These are phyloP conservation scores for Athelia sp. DNA, from an alignment of 1,284 basidiomycete genomes.

Conservation along the genomic window DNA sequence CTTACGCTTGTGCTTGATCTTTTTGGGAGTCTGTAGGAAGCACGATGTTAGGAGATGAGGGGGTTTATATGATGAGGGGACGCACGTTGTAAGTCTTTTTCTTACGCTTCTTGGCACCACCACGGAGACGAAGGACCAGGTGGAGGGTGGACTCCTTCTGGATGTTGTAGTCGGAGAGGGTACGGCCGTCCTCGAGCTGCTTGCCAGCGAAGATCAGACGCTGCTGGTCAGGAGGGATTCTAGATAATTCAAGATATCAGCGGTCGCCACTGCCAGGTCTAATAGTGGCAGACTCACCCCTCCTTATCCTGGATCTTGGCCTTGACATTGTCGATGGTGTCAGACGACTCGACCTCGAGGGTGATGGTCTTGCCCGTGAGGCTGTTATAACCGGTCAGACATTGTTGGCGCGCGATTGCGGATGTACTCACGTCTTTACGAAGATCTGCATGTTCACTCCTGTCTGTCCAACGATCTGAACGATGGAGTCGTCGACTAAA, in stretches of 20 bases:
- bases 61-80: slow-evolving; percentile 6
- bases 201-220: slow-evolving; percentile 98
- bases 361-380: slow-evolving; percentile 99
- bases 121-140: slow-evolving; percentile 91
- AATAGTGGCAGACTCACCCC: slow-evolving; percentile 58
- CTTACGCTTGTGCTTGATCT: slow-evolving; percentile 99
- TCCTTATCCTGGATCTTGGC: slow-evolving; percentile 96
- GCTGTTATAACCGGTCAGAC: slow-evolving; percentile 38
- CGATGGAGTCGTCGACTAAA: slow-evolving; percentile 87
- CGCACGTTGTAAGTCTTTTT: slow-evolving; percentile 96
- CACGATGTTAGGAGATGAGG: neutral
- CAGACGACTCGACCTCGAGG: slow-evolving; percentile 94
- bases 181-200: slow-evolving; percentile 94
- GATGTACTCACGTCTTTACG: slow-evolving; percentile 77
- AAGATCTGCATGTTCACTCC: slow-evolving; percentile 88
- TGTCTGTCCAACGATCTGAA: slow-evolving; percentile 80
- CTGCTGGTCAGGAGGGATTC: slow-evolving; percentile 94
- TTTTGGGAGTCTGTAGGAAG: slow-evolving; percentile 86
- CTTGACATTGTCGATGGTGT: slow-evolving; percentile 98
- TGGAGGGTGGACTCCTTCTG: slow-evolving; percentile 97
- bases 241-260: slow-evolving; percentile 20
- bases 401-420: neutral
- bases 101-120: slow-evolving; percentile 99
- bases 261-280: neutral
- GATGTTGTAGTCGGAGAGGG: slow-evolving; percentile 90